Evolutionary conservation across 768 basidiomycete species (phyloP).

Genomic region (Psilocybe subaeruginosa): DNA sequence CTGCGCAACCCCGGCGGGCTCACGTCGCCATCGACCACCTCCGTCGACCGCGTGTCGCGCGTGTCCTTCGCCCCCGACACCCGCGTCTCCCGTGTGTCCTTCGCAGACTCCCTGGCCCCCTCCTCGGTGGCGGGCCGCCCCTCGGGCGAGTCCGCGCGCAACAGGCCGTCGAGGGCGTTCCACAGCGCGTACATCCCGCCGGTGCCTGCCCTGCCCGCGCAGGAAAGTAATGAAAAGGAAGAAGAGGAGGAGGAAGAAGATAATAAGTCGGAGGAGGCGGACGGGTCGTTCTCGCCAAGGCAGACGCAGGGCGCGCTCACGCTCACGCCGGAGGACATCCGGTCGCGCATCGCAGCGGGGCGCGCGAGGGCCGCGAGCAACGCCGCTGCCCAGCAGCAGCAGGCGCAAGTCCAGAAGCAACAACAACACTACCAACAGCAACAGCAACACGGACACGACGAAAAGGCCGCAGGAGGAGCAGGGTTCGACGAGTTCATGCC

Average conservation of each 20-base stretch:
- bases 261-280: slow-evolving; percentile 3
- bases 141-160: slow-evolving; percentile 34
- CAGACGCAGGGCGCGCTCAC: slow-evolving; percentile 45
- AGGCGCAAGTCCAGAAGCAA: slow-evolving; percentile 20
- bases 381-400: slow-evolving; percentile 5
- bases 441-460: slow-evolving; percentile 1
- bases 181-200: slow-evolving; percentile 45
- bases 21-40: slow-evolving; percentile 25
- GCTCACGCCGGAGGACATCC: slow-evolving; percentile 65
- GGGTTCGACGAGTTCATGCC: slow-evolving; percentile 63
- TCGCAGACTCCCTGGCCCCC: slow-evolving; percentile 32
- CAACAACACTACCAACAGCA: slow-evolving; percentile 24
- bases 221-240: slow-evolving; percentile 17
- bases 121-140: slow-evolving; percentile 29
- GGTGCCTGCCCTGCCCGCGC: slow-evolving; percentile 37
- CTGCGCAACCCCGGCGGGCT: slow-evolving; percentile 50
- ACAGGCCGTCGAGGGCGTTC: slow-evolving; percentile 36
- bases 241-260: background rate
- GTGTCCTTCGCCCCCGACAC: slow-evolving; percentile 73
- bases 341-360: slow-evolving; percentile 43
- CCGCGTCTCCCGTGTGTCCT: slow-evolving; percentile 38
- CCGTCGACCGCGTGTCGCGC: slow-evolving; percentile 46
- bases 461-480: background rate
- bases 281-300: slow-evolving; percentile 34
- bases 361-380: slow-evolving; percentile 23